Percentiles rank a stretch among this genome's conserved stretches.
Conservation (phyloP, 208 protist species). For the Trichomonas vaginalis region DNA sequence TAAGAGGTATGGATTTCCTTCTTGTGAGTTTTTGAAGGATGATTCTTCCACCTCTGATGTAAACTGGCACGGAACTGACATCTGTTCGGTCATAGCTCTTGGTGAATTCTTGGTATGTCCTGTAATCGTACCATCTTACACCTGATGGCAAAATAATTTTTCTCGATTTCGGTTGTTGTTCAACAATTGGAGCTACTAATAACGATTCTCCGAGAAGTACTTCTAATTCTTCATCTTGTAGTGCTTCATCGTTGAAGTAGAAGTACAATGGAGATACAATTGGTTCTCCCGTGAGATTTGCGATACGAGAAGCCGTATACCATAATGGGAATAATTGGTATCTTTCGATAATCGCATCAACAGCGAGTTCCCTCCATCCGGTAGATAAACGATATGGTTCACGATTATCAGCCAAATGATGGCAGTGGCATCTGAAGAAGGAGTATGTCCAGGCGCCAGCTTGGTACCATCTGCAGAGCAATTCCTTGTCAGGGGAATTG, state of each 20-base stretch:
- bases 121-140: constrained; percentile 50
- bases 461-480: constrained; percentile 91
- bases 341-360: constrained; percentile 35
- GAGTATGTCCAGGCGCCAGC: constrained; percentile 66
- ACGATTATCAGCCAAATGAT: constrained; percentile 77
- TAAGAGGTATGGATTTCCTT: constrained; percentile 55
- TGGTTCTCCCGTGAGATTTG: constrained; percentile 57
- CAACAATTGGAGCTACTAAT: constrained; percentile 61
- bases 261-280: constrained; percentile 72
- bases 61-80: constrained; percentile 55
- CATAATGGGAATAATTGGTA: constrained; percentile 80
- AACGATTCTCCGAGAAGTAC: constrained; percentile 65
- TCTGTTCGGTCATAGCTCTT: not conserved
- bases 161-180: constrained; percentile 39
- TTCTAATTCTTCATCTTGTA: constrained; percentile 51
- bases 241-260: constrained; percentile 58
- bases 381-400: constrained; percentile 86
- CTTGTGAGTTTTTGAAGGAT: constrained; percentile 64
- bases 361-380: constrained; percentile 24
- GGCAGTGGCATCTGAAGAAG: constrained; percentile 89
- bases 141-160: constrained; percentile 57
- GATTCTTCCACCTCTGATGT: constrained; percentile 67
- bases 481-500: constrained; percentile 67
- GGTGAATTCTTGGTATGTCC: not conserved
- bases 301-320: constrained; percentile 76